Evolutionary conservation across 495 filamentous ascomycete species (phyloP).

Genomic region (Astrocystis sublimbata): DNA sequence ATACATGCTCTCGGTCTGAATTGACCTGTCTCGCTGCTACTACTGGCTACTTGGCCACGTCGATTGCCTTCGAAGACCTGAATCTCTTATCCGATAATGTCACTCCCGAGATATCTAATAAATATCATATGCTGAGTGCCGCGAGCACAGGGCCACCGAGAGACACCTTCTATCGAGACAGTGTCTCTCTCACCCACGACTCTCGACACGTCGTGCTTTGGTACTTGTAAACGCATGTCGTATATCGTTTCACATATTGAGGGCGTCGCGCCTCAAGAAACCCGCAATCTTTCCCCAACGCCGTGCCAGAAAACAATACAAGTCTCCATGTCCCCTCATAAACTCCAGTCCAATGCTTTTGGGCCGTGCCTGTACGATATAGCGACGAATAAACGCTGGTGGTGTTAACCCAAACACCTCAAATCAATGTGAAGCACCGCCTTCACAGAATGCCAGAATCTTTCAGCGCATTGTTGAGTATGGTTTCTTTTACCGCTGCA

Average conservation of each 20-base stretch:
- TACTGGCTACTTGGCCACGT: background rate
- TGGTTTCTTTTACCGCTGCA: slow-evolving; percentile 97
- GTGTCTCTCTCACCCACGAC: background rate
- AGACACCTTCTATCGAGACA: slow-evolving; percentile 12
- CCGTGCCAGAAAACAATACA: slow-evolving; percentile 33
- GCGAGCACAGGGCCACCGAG: background rate
- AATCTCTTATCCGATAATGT: slow-evolving; percentile 15
- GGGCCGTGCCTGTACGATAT: slow-evolving; percentile 13
- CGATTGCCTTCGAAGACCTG: background rate
- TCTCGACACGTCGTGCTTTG: slow-evolving; percentile 7
- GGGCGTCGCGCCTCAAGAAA: slow-evolving; percentile 24
- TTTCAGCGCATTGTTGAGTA: slow-evolving; percentile 95
- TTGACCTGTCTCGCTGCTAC: background rate
- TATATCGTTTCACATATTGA: slow-evolving; percentile 25
- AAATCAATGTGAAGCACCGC: slow-evolving; percentile 15
- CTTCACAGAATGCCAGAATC: slow-evolving; percentile 90
- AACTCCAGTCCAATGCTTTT: slow-evolving; percentile 38
- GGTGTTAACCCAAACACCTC: background rate
- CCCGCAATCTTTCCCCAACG: slow-evolving; percentile 27
- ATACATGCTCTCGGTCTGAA: slow-evolving; percentile 1
- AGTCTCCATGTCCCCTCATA: slow-evolving; percentile 23
- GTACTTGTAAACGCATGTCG: slow-evolving; percentile 23
- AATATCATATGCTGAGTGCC: background rate
- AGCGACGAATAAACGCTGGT: slow-evolving; percentile 7
- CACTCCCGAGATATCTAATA: slow-evolving; percentile 4